These are phyloP conservation scores for Verticillium dahliae DNA, from an alignment of 2,329 filamentous ascomycete genomes.

Conservation along the genomic window DNA sequence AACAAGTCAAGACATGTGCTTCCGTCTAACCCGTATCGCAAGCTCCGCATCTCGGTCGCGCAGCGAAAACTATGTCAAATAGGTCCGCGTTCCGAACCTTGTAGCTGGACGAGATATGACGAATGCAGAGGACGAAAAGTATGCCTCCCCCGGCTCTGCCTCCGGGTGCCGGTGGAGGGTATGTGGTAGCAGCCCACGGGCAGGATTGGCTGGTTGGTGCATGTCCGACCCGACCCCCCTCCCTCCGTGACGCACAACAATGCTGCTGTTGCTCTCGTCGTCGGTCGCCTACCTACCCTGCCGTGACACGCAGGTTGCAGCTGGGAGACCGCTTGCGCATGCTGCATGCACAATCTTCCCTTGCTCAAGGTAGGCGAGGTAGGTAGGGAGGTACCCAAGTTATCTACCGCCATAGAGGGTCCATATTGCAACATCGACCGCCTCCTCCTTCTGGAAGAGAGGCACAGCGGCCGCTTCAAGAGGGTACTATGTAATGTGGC, in stretches of 20 bases:
- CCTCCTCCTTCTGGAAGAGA: background rate
- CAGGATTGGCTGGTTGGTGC: background rate
- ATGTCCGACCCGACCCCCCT: background rate
- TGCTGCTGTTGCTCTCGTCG: background rate
- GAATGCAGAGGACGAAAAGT: background rate
- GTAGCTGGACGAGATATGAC: background rate
- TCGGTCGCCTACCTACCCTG: background rate
- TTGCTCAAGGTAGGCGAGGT: too few species aligned
- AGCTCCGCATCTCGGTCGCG: background rate
- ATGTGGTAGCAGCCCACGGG: background rate
- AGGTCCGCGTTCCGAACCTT: background rate
- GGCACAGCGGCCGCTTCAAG: background rate
- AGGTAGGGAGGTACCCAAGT: too few species aligned
- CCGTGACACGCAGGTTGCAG: background rate
- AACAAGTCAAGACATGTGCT: background rate
- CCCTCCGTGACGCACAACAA: background rate
- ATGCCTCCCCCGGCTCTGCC: background rate
- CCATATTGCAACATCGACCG: background rate
- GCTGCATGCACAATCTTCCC: background rate
- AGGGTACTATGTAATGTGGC: background rate
- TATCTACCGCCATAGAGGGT: background rate
- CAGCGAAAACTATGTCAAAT: background rate
- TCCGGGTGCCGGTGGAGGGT: background rate
- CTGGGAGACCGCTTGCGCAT: background rate
- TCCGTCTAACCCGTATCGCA: background rate